A percentile compares a stretch with the other conserved stretches of the same genome.
These are phyloP conservation scores for Adansonia grandidieri DNA, from an alignment of 441 rosid species.

Conservation along the genomic window DNA sequence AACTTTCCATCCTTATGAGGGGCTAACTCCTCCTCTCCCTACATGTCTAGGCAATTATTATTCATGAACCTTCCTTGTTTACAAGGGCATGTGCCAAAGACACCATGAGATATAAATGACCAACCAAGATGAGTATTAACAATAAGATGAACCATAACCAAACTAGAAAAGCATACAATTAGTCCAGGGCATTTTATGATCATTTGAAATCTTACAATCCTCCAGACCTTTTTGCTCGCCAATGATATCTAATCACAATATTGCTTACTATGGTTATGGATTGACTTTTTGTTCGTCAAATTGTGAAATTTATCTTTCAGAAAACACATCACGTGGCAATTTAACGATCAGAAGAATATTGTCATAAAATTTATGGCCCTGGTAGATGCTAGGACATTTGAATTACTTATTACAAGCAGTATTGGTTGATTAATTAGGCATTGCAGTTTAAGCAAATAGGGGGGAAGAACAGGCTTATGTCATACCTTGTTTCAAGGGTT, in stretches of 20 bases:
- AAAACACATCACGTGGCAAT: background rate
- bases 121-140: background rate
- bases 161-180: background rate
- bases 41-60: slow-evolving; percentile 4
- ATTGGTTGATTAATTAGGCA: slow-evolving; percentile 12
- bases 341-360: background rate
- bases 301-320: background rate
- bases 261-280: background rate
- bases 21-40: background rate
- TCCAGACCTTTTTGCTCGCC: background rate
- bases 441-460: background rate
- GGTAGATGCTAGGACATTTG: background rate
- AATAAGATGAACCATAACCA: background rate
- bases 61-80: slow-evolving; percentile 8
- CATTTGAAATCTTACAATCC: background rate
- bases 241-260: background rate
- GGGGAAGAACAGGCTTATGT: background rate
- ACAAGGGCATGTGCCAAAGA: slow-evolving; percentile 4
- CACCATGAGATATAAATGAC: background rate
- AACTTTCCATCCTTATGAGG: slow-evolving; percentile 13
- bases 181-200: background rate
- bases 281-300: background rate
- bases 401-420: background rate
- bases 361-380: background rate
- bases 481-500: background rate